Conservation (phyloP, 805 yeast species). For the Candida berthetii region DNA sequence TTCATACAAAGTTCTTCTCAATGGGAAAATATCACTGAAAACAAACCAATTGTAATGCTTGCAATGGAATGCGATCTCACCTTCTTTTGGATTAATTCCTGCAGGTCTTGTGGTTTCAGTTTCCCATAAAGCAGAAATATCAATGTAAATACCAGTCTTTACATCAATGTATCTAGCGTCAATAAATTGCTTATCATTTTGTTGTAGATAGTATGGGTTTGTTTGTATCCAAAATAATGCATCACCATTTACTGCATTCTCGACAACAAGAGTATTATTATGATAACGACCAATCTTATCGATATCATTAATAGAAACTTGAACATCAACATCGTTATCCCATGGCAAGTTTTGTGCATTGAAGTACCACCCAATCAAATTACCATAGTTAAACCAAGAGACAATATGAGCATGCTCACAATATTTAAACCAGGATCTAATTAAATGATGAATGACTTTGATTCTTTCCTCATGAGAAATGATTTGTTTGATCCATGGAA, state of each 20-base stretch:
- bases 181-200: slow-evolving; percentile 35
- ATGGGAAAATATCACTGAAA: slow-evolving; percentile 30
- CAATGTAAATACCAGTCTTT: slow-evolving; percentile 43
- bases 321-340: slow-evolving; percentile 62
- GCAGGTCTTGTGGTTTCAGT: slow-evolving; percentile 11
- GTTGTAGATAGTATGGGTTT: slow-evolving; percentile 25
- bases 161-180: slow-evolving; percentile 41
- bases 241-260: slow-evolving; percentile 25
- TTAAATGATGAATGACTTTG: slow-evolving; percentile 36
- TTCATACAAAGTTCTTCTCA: slow-evolving; percentile 33
- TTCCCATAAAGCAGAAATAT: slow-evolving; percentile 35
- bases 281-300: slow-evolving; percentile 35
- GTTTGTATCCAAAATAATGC: slow-evolving; percentile 28
- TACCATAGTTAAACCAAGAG: slow-evolving; percentile 63
- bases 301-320: slow-evolving; percentile 42
- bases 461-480: slow-evolving; percentile 22
- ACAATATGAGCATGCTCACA: slow-evolving; percentile 33
- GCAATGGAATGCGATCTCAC: slow-evolving; percentile 10
- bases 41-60: slow-evolving; percentile 17
- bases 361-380: slow-evolving; percentile 57
- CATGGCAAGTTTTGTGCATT: slow-evolving; percentile 53
- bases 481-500: slow-evolving; percentile 24
- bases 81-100: slow-evolving; percentile 4
- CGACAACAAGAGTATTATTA: slow-evolving; percentile 46
- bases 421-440: slow-evolving; percentile 50